Evolutionary conservation across 1,284 basidiomycete genomes (phyloP), one percentile per base, ranked within the genome.

Genomic region (Violaceomyces palustris): DNA sequence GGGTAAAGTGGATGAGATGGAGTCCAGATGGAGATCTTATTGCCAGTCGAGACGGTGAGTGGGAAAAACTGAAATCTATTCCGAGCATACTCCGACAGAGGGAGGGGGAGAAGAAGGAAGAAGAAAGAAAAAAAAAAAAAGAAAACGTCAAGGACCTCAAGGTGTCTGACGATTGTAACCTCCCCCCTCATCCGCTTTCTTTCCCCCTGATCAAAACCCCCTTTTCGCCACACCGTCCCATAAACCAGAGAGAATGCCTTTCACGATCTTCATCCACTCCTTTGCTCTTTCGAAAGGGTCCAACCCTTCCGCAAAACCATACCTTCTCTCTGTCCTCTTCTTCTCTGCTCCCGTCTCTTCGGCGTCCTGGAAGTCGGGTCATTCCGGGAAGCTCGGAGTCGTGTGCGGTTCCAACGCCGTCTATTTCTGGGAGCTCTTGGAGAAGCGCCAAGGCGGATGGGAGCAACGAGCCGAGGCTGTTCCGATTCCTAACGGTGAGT

Each of bases 341-440:
- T 84, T 88, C 60, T 74, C 77, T 5, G 76, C 79, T 31, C 76
- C 82, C 1, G 79, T 88, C 15, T 63, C 80, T 17, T 79, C 79
- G 35, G 82, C 81, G 14, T 77, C 78, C 35, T 89, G 87, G 87
- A 87, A 87, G 67, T 86, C 87, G 19, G 80, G 82, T 9, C 80
- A 84, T 19, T 31, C 39, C 0, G 84, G 83, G 4, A 82, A 77
- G 42, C 74, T 89, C 18, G 81, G 78, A 0, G 60, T 86, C n/a
- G 84, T 84, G 51, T 85, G 83, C 61, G 83, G 83, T 14, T 79
- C 74, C 32, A 79, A 80, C 35, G 82, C 83, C 42, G 69, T 88
- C 28, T 88, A 85, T 71, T 80, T 79, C 10, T 89, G 87, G 87
- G 86, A 84, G 33, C 34, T 57, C 25, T 36, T 61, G n/a, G 21